These are phyloP conservation scores for Coleophoma eucalyptorum DNA, from an alignment of 2,329 filamentous ascomycete species.

Conservation along the genomic window DNA sequence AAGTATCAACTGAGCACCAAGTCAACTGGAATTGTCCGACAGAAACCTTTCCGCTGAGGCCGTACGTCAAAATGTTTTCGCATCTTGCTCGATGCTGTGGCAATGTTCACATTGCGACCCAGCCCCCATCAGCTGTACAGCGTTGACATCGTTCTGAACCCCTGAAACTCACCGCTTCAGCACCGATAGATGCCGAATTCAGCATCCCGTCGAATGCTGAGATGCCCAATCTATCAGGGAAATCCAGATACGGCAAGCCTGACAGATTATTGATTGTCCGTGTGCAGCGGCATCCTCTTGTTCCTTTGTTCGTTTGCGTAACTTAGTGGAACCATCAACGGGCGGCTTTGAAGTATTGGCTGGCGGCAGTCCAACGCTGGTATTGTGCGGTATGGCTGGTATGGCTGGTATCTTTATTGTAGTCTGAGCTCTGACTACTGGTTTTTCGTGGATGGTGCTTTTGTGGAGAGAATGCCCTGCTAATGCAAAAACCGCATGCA, in stretches of 20 bases:
- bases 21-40: background rate
- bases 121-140: conserved; percentile 11
- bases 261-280: background rate
- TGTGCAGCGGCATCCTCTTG: conserved; percentile 2
- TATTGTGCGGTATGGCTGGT: background rate
- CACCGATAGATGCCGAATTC: background rate
- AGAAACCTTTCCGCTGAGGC: background rate
- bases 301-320: background rate
- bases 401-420: background rate
- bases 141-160: conserved; percentile 10
- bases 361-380: background rate
- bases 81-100: background rate
- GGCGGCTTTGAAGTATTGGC: conserved; percentile 1
- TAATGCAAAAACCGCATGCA: conserved; percentile 1
- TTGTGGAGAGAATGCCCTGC: background rate
- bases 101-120: conserved; percentile 2
- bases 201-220: background rate
- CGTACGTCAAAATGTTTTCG: background rate
- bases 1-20: background rate
- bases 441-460: background rate
- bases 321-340: background rate
- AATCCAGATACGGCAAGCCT: background rate
- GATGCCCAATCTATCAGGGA: background rate
- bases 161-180: conserved; percentile 22
- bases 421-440: background rate